Evolutionary conservation across 2,329 filamentous ascomycete species (phyloP), one percentile per base, ranked within the genome.

Genomic region (Thelonectria rubi): DNA sequence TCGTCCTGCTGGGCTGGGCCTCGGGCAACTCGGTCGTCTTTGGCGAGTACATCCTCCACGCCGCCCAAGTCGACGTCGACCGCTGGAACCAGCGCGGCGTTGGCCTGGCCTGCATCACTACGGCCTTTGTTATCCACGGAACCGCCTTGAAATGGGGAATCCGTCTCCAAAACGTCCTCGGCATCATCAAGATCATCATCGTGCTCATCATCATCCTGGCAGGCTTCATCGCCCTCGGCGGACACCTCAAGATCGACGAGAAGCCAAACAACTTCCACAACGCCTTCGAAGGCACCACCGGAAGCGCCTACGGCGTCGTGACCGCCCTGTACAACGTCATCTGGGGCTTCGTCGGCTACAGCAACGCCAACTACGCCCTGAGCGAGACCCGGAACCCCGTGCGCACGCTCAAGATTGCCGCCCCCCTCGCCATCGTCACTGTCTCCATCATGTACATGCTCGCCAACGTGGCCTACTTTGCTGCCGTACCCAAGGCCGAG

Each of bases 311-410:
- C 65, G 87, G 86, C 49, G 81, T 90, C 34, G 87, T 90, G n/a
- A 90, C 86, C 1, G 88, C 89, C 0, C 77, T 91, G 0, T 91
- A 90, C 80, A 91, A 90, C 67, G 88, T 91, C 64, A 88, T 91
- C 69, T 91, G 88, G 84, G 87, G 84, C 62, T 91, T 87, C 69
- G 84, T 89, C 65, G 88, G 88, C 21, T 89, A 88, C 79, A 85
- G 81, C 77, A 90, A 90, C 73, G 88, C 87, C 72, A 90, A 90
- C 77, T 89, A 90, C 69, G 86, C 82, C 47, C 78, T 88, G 32
- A 85, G 82, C 70, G 89, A 91, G 78, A 89, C 87, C 48, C 86
- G 83, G 72, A 85, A 90, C 74, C 88, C 88, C 0, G 83, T 88
- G 5, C 81, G 81, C 21, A 91, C 88, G 0, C 81, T 91, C 60